Evolutionary conservation across 2,329 filamentous ascomycete genomes (phyloP), one percentile per base, ranked within the genome.

Genomic region (Trichoderma pleuroti): DNA sequence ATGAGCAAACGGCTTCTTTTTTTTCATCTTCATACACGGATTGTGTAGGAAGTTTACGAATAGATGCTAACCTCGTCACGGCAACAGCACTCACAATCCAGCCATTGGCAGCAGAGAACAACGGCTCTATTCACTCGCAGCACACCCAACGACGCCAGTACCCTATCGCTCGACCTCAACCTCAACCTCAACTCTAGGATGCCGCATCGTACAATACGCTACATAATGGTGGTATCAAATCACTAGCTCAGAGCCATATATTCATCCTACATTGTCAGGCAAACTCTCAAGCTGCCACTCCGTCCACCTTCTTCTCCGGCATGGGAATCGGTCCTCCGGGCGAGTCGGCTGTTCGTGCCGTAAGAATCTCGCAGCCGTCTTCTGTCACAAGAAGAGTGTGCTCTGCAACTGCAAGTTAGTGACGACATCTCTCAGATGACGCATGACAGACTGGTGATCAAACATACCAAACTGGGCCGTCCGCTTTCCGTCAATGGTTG

Each of bases 391-490:
- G 84, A 66, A 97, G 83, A 1, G 93, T 96, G 78, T 97, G 93
- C 80, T 97, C 93, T 88, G 74, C 28, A 57, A 18, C 36, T n/a
- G 8, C 10, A 8, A 5, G 64, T 81, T 71, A 81, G 78, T 66
- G 39, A 2, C 26, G 12, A 0, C 14, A 24, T 62, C n/a, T 28
- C 21, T 0, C 28, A 14, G 8, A 39, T 1, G 10, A 54, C 10
- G 18, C 24, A 39, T 46, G 12, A 32, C 12, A 62, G n/a, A 42
- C 28, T 14, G 16, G 14, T 39, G 21, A 3, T 26, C 24, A 12
- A 59, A 81, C 90, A 80, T 83, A 93, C 91, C 92, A 78, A 99
- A 99, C 79, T 99, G 96, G 11, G 96, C 96, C 18, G 94, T 97
- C 78, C 89, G 86, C 81, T 92, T 92, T 64, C 96, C 96, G 79